Evolutionary conservation across 2,329 filamentous ascomycete species (phyloP).

Genomic region (Aspergillus aculeatus): DNA sequence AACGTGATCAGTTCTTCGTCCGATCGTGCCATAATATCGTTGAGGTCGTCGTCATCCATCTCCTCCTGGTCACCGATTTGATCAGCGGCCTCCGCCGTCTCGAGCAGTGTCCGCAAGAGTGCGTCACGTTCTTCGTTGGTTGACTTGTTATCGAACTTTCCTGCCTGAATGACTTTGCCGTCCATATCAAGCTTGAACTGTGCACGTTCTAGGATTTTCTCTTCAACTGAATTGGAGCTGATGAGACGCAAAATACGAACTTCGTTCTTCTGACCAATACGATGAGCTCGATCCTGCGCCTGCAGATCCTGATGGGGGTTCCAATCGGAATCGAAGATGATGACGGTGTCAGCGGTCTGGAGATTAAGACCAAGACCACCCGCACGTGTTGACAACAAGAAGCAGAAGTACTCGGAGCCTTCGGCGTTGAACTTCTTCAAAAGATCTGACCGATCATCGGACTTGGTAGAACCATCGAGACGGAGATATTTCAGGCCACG

Average conservation of each 20-base stretch:
- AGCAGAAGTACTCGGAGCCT: conserved; percentile 91
- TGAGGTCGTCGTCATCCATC: conserved; percentile 97
- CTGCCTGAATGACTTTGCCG: conserved; percentile 97
- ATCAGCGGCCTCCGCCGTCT: conserved; percentile 69
- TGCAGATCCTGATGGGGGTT: conserved; percentile 99
- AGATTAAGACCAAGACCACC: conserved; percentile 96
- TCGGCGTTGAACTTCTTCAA: conserved; percentile 87
- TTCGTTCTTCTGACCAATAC: conserved; percentile 99
- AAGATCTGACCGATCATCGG: conserved; percentile 91
- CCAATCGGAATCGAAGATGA: conserved; percentile 99
- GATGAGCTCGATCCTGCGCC: conserved; percentile 98
- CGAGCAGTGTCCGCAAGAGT: conserved; percentile 88
- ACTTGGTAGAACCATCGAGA: conserved; percentile 94
- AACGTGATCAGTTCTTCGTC: conserved; percentile 77
- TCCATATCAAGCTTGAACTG: conserved; percentile 99
- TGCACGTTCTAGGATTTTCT: conserved; percentile 95
- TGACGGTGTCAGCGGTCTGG: conserved; percentile 97
- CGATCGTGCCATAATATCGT: conserved; percentile 85
- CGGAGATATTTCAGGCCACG: conserved; percentile 83
- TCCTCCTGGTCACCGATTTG: conserved; percentile 84
- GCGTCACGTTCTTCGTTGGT: conserved; percentile 98
- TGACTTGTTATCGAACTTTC: conserved; percentile 99
- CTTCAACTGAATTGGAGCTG: conserved; percentile 94
- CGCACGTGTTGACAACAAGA: conserved; percentile 95
- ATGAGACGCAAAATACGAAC: conserved; percentile 94